phyloP scores from a whole-genome alignment of 129 eudicot species.

The Scalesia atractyloides region DNA sequence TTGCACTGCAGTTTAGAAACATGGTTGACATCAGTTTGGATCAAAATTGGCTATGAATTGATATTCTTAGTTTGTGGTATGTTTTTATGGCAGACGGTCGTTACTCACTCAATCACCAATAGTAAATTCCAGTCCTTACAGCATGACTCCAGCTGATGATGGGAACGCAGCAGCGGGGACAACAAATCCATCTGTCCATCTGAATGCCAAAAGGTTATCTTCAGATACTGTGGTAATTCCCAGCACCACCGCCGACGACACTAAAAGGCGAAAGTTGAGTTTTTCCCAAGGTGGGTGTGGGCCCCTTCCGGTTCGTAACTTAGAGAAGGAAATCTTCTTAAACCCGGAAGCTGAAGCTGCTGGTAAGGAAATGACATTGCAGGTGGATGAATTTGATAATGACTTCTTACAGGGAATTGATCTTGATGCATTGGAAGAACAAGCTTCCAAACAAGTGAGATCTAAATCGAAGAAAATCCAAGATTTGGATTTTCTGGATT shows the following conservation, averaged over 20 bases:
- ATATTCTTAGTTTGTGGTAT: background rate
- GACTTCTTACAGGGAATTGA: constrained; percentile 77
- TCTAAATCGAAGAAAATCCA: constrained; percentile 35
- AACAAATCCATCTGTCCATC: constrained; percentile 16
- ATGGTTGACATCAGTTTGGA: background rate
- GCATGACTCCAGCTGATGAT: constrained; percentile 33
- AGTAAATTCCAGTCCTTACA: constrained; percentile 43
- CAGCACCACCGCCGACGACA: constrained; percentile 18
- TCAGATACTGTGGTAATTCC: constrained; percentile 27
- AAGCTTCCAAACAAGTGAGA: constrained; percentile 62
- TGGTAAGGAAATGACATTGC: constrained; percentile 23
- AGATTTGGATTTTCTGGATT: constrained; percentile 30
- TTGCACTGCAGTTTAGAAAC: background rate
- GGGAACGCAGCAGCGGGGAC: constrained; percentile 42
- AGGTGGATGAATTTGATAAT: constrained; percentile 41
- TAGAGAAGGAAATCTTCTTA: constrained; percentile 50
- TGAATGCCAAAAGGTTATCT: constrained; percentile 18
- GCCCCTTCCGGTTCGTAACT: constrained; percentile 56
- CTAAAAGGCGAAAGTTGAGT: constrained; percentile 59
- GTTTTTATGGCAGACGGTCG: constrained; percentile 65
- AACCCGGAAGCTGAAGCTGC: constrained; percentile 31
- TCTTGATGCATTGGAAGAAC: constrained; percentile 90
- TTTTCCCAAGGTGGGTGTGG: constrained; percentile 34
- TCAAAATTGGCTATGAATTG: background rate
- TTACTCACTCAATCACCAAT: constrained; percentile 85